phyloP scores from a whole-genome alignment of 2,329 filamentous ascomycete species.

The Microsporum audouinii region DNA sequence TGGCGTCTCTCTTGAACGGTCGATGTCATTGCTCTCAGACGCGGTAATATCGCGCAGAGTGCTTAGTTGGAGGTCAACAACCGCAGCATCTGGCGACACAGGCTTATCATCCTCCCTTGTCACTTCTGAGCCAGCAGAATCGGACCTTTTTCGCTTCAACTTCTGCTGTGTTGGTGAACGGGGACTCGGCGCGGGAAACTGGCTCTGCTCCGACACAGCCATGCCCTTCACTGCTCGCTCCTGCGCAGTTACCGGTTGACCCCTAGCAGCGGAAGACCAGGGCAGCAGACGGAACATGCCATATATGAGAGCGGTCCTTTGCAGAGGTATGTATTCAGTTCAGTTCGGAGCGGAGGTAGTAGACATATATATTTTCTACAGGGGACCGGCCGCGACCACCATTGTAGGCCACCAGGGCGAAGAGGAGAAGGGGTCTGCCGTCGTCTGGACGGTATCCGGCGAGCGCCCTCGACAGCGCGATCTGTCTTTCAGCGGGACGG shows the following conservation, averaged over 20 bases:
- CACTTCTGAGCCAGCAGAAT: conserved; percentile 33
- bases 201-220: conserved; percentile 24
- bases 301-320: conserved; percentile 30
- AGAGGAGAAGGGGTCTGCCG: neutral
- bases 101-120: neutral
- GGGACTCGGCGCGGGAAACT: conserved; percentile 20
- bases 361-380: neutral
- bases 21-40: neutral
- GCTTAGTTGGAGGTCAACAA: neutral
- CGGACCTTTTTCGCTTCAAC: conserved; percentile 49
- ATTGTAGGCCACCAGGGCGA: neutral
- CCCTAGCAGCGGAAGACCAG: conserved; percentile 36
- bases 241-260: conserved; percentile 35
- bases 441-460: neutral
- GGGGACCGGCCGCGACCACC: neutral
- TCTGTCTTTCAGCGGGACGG: neutral
- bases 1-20: neutral
- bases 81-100: neutral
- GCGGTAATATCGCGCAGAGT: neutral
- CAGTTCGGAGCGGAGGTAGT: neutral
- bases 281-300: conserved; percentile 41
- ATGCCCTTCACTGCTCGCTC: conserved; percentile 30
- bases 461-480: neutral
- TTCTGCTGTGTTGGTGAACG: conserved; percentile 27
- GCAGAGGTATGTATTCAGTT: neutral